Base-by-base conservation (phyloP, 2,329 filamentous ascomycete species). In the Sporothrix phasma region DNA sequence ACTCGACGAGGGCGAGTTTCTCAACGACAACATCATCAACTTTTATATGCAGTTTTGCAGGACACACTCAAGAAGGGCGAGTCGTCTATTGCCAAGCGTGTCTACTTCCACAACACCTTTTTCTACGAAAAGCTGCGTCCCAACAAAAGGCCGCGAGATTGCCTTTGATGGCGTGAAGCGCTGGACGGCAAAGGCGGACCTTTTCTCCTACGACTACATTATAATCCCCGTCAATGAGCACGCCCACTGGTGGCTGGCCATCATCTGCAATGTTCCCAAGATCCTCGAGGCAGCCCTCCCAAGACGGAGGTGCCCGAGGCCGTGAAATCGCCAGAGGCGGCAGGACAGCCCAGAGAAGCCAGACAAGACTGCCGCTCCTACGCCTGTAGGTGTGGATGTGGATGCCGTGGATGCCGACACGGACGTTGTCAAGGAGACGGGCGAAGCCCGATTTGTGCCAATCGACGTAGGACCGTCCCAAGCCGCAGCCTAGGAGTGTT, bases 51-150 rank as follows among this genome's bases (percentile, higher is more conserved):
- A 88, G 34, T 89, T 86, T 77, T 93, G 5, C 86, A 92, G 71
- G 77, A 82, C 64, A 75, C 81, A 47, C 74, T 88, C 41, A 81
- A 85, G 67, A 74, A 77, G 45, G 77, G 80, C 11, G 78, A 80
- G 1, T 80, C 84, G 0, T 78, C 84, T 53, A 69, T 86, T 3
- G 77, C 85, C 0, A 78, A 84, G 65, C 84, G 85, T 61, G 85
- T 96, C 3, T 90, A 95, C 73, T 89, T 96, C 69, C 93, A 96
- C 78, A 97, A 92, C 73, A 94, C 90, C 0, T 96, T 91, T 75
- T 97, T 97, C 75, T 97, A 89, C 72, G 85, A 88, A 22, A 88
- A 87, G 56, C 80, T 97, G 51, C 90, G 83, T 19, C 86, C 84
- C 37, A 75, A 75, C 7, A 80, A 79, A n/a, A 64, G 79, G 84